Percentiles rank a stretch among this genome's conserved stretches.
Evolutionary conservation across 345 rosid genomes (phyloP).

Genomic region (Tarenaya hassleriana): DNA sequence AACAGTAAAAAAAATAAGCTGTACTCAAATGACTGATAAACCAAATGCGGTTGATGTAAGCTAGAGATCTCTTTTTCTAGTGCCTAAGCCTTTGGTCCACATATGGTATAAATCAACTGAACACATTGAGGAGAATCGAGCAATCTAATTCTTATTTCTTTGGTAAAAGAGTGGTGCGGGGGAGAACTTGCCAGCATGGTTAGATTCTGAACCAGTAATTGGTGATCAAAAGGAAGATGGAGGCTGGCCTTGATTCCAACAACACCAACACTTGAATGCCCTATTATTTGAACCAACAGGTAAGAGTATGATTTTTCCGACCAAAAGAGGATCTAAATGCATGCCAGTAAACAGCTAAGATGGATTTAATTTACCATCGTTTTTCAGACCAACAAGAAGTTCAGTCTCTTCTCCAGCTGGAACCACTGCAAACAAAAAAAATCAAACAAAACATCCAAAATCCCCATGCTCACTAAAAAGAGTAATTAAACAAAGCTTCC

Average conservation of each 20-base stretch:
- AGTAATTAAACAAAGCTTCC: too few species aligned
- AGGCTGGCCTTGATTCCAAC: conserved; percentile 86
- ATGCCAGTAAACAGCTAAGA: not conserved
- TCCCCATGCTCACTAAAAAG: not conserved
- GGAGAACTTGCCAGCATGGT: conserved; percentile 57
- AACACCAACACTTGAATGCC: conserved; percentile 50
- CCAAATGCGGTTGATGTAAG: not conserved
- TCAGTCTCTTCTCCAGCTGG: conserved; percentile 85
- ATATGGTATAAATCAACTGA: too few species aligned
- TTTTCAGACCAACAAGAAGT: conserved; percentile 75
- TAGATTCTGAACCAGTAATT: conserved; percentile 75
- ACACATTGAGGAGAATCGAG: not conserved
- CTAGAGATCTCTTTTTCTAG: not conserved
- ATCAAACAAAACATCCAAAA: conserved; percentile 1
- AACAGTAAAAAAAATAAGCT: not conserved
- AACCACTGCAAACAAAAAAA: conserved; percentile 52
- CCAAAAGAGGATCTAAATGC: conserved; percentile 3
- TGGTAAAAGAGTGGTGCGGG: too few species aligned
- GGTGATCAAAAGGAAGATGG: conserved; percentile 83
- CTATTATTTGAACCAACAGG: conserved; percentile 35
- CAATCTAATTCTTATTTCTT: not conserved
- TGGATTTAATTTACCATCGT: conserved; percentile 55
- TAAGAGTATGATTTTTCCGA: conserved; percentile 1
- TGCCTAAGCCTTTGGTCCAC: not conserved
- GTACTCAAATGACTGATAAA: not conserved